Conservation (phyloP, 176 grass and related monocot species). For the Hordeum vulgare region DNA sequence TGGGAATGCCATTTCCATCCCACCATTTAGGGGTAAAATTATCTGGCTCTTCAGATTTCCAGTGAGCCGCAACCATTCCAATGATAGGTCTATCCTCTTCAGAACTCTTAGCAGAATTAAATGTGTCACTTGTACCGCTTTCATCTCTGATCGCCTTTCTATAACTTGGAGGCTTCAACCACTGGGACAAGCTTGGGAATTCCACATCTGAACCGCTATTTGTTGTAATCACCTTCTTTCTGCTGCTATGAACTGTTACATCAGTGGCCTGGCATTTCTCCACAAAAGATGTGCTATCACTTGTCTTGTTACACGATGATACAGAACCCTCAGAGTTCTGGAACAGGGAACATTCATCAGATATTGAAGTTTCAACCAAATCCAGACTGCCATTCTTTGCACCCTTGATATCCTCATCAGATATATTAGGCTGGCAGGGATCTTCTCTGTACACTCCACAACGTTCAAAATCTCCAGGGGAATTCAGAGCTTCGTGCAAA, state of each 20-base stretch:
- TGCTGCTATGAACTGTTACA: constrained; percentile 7
- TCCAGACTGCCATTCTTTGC: constrained; percentile 11
- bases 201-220: constrained; percentile 32
- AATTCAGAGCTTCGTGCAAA: constrained; percentile 15
- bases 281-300: constrained; percentile 5
- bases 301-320: constrained; percentile 37
- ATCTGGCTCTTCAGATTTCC: constrained; percentile 56
- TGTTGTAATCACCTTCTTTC: constrained; percentile 28
- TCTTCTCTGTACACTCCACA: constrained; percentile 12
- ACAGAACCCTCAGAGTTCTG: constrained; percentile 25
- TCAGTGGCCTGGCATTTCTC: constrained; percentile 23
- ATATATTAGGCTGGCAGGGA: constrained; percentile 7
- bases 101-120: constrained; percentile 52
- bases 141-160: constrained; percentile 30
- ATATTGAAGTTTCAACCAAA: constrained; percentile 35
- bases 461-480: not conserved
- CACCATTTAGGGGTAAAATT: constrained; percentile 39
- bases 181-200: constrained; percentile 62
- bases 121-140: constrained; percentile 26
- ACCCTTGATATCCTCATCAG: constrained; percentile 11
- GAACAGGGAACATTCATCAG: constrained; percentile 42
- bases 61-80: constrained; percentile 86
- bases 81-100: constrained; percentile 80
- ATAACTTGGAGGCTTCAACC: constrained; percentile 70
- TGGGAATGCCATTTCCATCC: constrained; percentile 98